Base-by-base conservation (phyloP, 2,329 filamentous ascomycete species). In the Biscogniauxia marginata region DNA sequence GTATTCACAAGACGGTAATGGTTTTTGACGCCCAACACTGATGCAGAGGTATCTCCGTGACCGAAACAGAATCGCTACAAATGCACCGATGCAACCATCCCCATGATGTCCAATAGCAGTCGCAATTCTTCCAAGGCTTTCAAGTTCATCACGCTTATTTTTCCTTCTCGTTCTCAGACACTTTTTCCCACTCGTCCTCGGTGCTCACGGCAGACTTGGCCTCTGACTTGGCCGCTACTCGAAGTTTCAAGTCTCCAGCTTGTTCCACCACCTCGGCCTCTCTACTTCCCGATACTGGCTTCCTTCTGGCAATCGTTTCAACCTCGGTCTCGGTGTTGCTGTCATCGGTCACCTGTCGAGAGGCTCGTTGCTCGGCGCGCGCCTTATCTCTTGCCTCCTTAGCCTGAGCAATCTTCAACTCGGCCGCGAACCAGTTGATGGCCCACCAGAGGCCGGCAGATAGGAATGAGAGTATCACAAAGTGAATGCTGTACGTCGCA, bases 131-230 rank as follows among this genome's bases (percentile, higher is more conserved):
- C 21, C 25, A 45, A 53, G 20, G 23, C 13, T 2, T 50, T 18
- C 19, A 53, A 71, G 61, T 44, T 20, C 7, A 22, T 21, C 44
- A 21, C 18, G 9, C 34, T 56, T 52, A 61, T 50, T 84, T 84
- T 63, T 84, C 81, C 65, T 79, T 80, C 77, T 86, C 84, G 56
- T 80, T 84, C 72, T 89, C 89, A 20, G 90, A 91, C 3, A 98
- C 89, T 79, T 95, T 96, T 78, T 97, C 93, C 93, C 93, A 98
- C 75, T 98, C 93, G 69, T 93, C 93, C 76, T 98, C 93, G 4
- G 93, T 97, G 74, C 91, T 93, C 19, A 74, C 80, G 52, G 81
- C 79, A 47, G 82, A 85, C 71, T 80, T 83, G 21, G 75, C 77
- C 39, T 77, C 79, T 50, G 74, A 71, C 49, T 72, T 65, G 46